Base-by-base conservation (phyloP, 1,139 yeast genomes). In the Starmera stellimalicola region DNA sequence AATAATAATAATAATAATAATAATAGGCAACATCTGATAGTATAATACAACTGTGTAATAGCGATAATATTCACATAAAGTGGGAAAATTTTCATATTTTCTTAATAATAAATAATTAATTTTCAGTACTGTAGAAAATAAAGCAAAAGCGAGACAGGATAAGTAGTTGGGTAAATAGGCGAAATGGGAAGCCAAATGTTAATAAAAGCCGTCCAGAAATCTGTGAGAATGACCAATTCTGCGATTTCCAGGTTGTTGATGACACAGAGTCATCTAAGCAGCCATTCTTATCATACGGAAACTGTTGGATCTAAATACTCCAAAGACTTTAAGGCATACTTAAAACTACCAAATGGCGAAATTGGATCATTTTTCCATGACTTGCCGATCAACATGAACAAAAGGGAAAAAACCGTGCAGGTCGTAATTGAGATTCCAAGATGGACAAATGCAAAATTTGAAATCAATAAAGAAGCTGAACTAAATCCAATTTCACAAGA, bases 381-480 rank as follows among this genome's bases (percentile, higher is more conserved):
- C 57, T 69, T 88, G 31, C 96, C 96, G 28, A 62, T 88, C 44
- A 69, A 70, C 38, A 75, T 91, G 40, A 68, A 81, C 55, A 65
- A 65, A 44, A 72, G 66, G 40, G 65, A 65, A 45, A 73, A 74
- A 34, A 71, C 88, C 25, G 77, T 82, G 45, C 82, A 82, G 62
- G 85, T 91, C 87, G 69, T 91, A 36, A 93, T 85, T 27, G 98
- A 91, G 59, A 88, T 91, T 39, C 96, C 97, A 44, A 75, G 96
- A 54, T 85, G 95, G 94, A 73, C 93, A 42, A 88, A 87, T 60
- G 96, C 94, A 32, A 88, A 88, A 63, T 72, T 85, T 63, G 96
- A 88, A 62, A 83, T 91, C 51, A 73, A 80, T 51, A 84, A 77
- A 63, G 80, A 77, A 40, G 58, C 68, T 33, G 65, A 71, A 35